A percentile compares a stretch with the other conserved stretches of the same genome.
phyloP scores from a whole-genome alignment of 208 protist species.

The Trichomonas tenax region DNA sequence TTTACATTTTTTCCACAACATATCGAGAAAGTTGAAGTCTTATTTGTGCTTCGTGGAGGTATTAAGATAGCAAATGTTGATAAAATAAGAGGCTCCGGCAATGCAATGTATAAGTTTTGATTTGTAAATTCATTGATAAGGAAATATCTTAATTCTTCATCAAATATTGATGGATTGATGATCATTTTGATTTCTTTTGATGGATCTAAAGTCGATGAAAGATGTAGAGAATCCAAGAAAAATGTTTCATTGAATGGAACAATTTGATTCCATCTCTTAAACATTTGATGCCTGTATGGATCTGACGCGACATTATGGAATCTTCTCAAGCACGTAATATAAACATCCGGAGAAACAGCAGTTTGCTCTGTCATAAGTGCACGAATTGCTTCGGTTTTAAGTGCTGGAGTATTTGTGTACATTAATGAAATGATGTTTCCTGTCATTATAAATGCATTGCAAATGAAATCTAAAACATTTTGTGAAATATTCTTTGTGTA shows the following conservation, averaged over 20 bases:
- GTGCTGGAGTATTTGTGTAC: neutral
- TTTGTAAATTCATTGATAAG: neutral
- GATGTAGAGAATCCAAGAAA: neutral
- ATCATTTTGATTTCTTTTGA: neutral
- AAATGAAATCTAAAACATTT: neutral
- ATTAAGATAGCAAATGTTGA: neutral
- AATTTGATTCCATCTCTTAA: neutral
- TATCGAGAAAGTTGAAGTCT: neutral
- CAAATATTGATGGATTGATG: neutral
- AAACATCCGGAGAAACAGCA: neutral
- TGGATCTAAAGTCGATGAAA: neutral
- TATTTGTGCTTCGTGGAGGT: neutral
- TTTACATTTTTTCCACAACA: neutral
- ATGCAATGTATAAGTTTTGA: neutral
- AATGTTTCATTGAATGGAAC: neutral
- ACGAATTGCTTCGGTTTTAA: neutral
- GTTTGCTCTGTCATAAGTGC: neutral
- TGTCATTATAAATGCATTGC: neutral
- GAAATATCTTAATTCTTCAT: neutral
- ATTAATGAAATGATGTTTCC: neutral
- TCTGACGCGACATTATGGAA: neutral
- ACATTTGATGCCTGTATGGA: neutral
- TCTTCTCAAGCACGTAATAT: neutral
- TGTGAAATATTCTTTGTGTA: neutral
- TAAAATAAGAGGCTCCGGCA: neutral